phyloP scores from a whole-genome alignment of 345 rosid species.

The rapeseed (Brassica napus) region Da-Ae NC_063451.1:40406501-40407000 shows the following conservation, averaged over 20 bases:
- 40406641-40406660: background rate
- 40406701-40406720: background rate
- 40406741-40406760: background rate
- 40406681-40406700: background rate
- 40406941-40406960: constrained; percentile 69
- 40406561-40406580: background rate
- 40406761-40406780: background rate
- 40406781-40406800: background rate
- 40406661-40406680: background rate
- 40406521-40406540: constrained; percentile 18
- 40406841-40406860: background rate
- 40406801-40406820: background rate
- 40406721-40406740: background rate
- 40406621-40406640: background rate
- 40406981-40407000: constrained; percentile 81
- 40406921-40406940: constrained; percentile 76
- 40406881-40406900: background rate
- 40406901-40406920: constrained; percentile 40
- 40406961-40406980: constrained; percentile 83
- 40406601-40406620: background rate
- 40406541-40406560: background rate
- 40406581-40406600: background rate
- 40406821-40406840: background rate
- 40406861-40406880: background rate
- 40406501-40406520: background rate